Evolutionary conservation across 2,329 filamentous ascomycete species (phyloP).

Genomic region (Colletotrichum incanum): DNA sequence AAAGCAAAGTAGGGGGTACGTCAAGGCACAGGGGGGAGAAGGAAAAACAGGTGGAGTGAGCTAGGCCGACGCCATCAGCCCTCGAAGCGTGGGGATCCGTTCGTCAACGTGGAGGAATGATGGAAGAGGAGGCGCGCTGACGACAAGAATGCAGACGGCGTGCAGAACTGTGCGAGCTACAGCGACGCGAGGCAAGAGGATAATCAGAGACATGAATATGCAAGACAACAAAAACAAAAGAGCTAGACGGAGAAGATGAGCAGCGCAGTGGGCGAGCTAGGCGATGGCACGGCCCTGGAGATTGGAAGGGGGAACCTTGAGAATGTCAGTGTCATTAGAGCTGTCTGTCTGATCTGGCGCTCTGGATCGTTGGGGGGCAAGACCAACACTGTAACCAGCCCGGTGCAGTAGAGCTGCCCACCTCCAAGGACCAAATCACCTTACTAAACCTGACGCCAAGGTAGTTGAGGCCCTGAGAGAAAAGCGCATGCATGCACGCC

Average conservation of each 20-base stretch:
- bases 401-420: constrained; percentile 1
- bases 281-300: constrained; percentile 28
- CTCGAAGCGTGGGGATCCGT: constrained; percentile 38
- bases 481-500: constrained; percentile 36
- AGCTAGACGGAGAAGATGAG: not conserved
- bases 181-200: constrained; percentile 17
- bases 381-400: constrained; percentile 4
- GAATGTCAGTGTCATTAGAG: constrained; percentile 39
- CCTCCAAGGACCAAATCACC: constrained; percentile 4
- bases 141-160: constrained; percentile 39
- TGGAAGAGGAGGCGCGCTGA: constrained; percentile 39
- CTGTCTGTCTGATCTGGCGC: constrained; percentile 27
- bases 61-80: constrained; percentile 38
- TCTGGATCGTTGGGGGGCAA: constrained; percentile 10
- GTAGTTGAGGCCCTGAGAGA: constrained; percentile 20
- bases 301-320: constrained; percentile 41
- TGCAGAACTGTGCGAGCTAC: constrained; percentile 15
- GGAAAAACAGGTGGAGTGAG: constrained; percentile 39
- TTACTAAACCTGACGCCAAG: constrained; percentile 23
- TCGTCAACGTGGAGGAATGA: constrained; percentile 38
- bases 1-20: constrained; percentile 35
- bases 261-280: constrained; percentile 13
- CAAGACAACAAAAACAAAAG: constrained; percentile 36
- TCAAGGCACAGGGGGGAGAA: constrained; percentile 33
- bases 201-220: constrained; percentile 23